Conservation (phyloP, 2,329 filamentous ascomycete genomes). For the Paraconiothyrium brasiliense region DNA sequence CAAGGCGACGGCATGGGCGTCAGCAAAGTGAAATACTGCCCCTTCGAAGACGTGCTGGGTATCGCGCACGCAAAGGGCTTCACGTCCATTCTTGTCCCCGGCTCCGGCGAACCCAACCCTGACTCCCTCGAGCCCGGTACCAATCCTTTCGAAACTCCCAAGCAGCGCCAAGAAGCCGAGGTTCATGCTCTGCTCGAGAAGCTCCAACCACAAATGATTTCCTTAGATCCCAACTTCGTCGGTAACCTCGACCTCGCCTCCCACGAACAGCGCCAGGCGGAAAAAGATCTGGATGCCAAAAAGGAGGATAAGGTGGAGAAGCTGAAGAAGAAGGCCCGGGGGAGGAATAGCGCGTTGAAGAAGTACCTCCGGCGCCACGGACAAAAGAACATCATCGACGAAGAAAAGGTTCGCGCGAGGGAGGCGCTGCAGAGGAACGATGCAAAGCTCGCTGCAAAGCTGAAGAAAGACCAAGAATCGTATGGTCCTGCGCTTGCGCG, state of each 20-base stretch:
- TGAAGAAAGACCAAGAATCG: slow-evolving; percentile 66
- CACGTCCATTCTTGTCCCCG: slow-evolving; percentile 87
- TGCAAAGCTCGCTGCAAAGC: slow-evolving; percentile 68
- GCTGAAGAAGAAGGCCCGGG: slow-evolving; percentile 79
- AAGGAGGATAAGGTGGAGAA: slow-evolving; percentile 66
- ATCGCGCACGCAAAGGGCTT: slow-evolving; percentile 87
- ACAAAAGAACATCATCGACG: slow-evolving; percentile 93
- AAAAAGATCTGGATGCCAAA: slow-evolving; percentile 81
- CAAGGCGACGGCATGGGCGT: slow-evolving; percentile 84
- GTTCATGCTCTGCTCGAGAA: slow-evolving; percentile 93
- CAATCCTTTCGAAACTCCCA: slow-evolving; percentile 93
- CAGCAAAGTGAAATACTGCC: slow-evolving; percentile 88
- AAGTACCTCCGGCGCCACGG: slow-evolving; percentile 93
- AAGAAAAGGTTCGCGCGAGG: slow-evolving; percentile 87
- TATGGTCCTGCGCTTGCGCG: slow-evolving; percentile 86
- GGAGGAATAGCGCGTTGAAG: slow-evolving; percentile 87
- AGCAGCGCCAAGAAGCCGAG: slow-evolving; percentile 92
- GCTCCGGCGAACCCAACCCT: slow-evolving; percentile 96
- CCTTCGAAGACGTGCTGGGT: slow-evolving; percentile 91
- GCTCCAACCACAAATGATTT: slow-evolving; percentile 96
- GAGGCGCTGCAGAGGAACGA: slow-evolving; percentile 77
- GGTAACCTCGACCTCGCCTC: slow-evolving; percentile 86
- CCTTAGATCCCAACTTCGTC: slow-evolving; percentile 89
- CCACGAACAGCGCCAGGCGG: slow-evolving; percentile 77
- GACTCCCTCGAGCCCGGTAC: slow-evolving; percentile 80